Evolutionary conservation across 306 rosid genomes (phyloP), one percentile per base, ranked within the genome.

Genomic region (Calophaca sinica): DNA sequence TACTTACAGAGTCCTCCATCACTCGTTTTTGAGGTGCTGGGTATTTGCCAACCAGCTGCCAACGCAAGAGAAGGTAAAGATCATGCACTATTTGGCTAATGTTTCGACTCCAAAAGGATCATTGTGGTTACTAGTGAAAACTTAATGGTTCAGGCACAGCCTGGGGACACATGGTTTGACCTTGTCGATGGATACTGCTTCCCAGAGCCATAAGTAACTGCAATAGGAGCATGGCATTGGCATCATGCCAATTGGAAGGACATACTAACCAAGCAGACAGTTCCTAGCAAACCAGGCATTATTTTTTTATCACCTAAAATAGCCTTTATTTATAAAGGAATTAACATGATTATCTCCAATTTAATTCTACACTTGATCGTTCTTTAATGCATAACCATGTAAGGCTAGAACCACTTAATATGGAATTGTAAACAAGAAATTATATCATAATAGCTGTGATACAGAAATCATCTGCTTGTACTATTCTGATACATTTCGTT

Each of bases 201-300:
- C 82, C 86, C 0, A 72, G 32, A 14, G 78, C 84, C 41, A 46
- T 80, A 7, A 81, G 51, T 80, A 7, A 81, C 78, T 15, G 75
- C 52, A 26, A 48, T 74, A 8, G 82, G 86, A 28, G 15, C 10
- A 64, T 7, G 45, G 28, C 60, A 20, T 20, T 20, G 26, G 26
- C 26, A 20, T 20, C 26, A 20, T 20, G 26, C 26, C 26, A 44
- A 33, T 33, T 33, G 36, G 36, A 50, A 6, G 31, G 32, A 11
- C 48, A 41, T 12, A 33, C 10, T 5, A 59, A 57, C 55, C 57
- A 33, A 52, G 64, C 58, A 50, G 54, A 60, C 62, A 20, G 46
- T 32, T 51, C 66, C 68, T 57, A 41, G 2, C 52, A 50, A 63
- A 49, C 59, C 50, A 28, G n/a, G 13, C 73, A 61, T 26, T 29